Conservation (phyloP, 2,329 filamentous ascomycete genomes). For the Trichoderma sp. region DNA sequence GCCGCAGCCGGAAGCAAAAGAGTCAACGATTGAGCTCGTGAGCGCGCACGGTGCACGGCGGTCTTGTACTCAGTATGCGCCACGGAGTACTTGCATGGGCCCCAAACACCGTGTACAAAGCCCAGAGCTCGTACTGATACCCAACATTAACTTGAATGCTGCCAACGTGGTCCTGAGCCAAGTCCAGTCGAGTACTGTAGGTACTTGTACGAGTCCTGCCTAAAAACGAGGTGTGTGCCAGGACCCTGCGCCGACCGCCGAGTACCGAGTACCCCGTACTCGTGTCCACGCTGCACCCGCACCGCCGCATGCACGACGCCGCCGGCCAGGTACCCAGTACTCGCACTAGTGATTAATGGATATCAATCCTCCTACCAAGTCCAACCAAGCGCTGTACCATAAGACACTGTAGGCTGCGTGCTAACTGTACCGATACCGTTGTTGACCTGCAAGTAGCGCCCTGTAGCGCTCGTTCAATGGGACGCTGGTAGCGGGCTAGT, state of each 20-base stretch:
- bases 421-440: neutral
- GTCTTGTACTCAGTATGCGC: neutral
- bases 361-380: neutral
- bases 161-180: neutral
- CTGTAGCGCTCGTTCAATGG: slow-evolving; percentile 7
- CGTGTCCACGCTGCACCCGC: neutral
- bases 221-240: neutral
- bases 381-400: neutral
- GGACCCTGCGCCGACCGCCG: neutral
- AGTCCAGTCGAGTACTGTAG: neutral
- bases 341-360: too few relatives aligned
- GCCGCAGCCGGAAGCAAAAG: neutral
- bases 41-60: slow-evolving; percentile 2
- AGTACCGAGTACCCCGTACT: neutral
- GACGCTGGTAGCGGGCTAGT: neutral
- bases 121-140: slow-evolving; percentile 11
- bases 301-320: neutral
- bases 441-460: neutral
- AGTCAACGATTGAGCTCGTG: neutral
- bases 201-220: neutral
- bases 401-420: neutral
- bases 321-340: neutral
- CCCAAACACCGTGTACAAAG: slow-evolving; percentile 18
- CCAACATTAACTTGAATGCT: neutral
- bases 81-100: slow-evolving; percentile 15